phyloP scores from a whole-genome alignment of 2,329 filamentous ascomycete species.

The Beauveria brongniartii region DNA sequence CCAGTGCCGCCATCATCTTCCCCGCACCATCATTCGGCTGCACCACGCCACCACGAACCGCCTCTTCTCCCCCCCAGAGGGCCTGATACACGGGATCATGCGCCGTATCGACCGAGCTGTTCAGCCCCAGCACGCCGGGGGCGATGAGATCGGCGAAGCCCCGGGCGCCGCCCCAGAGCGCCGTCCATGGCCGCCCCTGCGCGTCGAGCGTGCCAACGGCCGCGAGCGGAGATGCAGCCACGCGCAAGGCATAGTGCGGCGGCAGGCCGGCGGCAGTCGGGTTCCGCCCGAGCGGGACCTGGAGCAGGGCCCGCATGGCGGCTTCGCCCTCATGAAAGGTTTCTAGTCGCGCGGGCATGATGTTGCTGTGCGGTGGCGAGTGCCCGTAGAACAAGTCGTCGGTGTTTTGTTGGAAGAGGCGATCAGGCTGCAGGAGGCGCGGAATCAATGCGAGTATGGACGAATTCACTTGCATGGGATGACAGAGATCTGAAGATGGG shows the following conservation, averaged over 20 bases:
- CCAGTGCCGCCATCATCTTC: slow-evolving; percentile 40
- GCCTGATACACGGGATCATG: slow-evolving; percentile 64
- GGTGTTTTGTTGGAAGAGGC: slow-evolving; percentile 6
- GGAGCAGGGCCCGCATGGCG: slow-evolving; percentile 55
- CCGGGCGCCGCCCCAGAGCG: slow-evolving; percentile 65
- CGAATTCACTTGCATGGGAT: slow-evolving; percentile 2
- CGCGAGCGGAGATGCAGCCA: slow-evolving; percentile 57
- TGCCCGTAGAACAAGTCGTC: background rate
- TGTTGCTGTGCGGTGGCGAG: background rate
- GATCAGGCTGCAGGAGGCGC: background rate
- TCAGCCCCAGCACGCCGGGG: slow-evolving; percentile 55
- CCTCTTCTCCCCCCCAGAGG: slow-evolving; percentile 37
- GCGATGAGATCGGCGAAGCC: slow-evolving; percentile 60
- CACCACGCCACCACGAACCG: slow-evolving; percentile 22
- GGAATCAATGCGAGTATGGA: slow-evolving; percentile 2
- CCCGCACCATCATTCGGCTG: slow-evolving; percentile 30
- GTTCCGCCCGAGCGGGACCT: slow-evolving; percentile 49
- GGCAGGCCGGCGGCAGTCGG: slow-evolving; percentile 60
- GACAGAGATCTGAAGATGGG: background rate
- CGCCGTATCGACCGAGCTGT: slow-evolving; percentile 48
- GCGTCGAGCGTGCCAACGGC: slow-evolving; percentile 66
- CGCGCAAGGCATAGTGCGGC: slow-evolving; percentile 49
- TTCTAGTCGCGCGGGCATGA: slow-evolving; percentile 22
- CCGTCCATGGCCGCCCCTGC: slow-evolving; percentile 63
- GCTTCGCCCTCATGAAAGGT: slow-evolving; percentile 59